phyloP scores from a whole-genome alignment of 371 early-diverging fungal genomes.

The Mucor mucedo region DNA sequence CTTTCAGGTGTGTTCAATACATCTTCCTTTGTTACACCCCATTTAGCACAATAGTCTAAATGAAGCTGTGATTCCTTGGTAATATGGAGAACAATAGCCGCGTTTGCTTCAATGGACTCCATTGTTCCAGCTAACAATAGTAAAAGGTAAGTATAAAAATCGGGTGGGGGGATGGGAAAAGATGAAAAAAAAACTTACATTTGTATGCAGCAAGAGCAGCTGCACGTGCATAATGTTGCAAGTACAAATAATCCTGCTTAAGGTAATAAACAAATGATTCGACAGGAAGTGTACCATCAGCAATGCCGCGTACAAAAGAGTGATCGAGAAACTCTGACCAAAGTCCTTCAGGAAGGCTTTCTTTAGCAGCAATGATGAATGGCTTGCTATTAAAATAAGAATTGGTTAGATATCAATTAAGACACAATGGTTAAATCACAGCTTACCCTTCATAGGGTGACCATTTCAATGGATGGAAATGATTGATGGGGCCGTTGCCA shows the following conservation, averaged over 20 bases:
- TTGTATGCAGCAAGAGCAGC: slow-evolving; percentile 82
- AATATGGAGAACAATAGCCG: slow-evolving; percentile 67
- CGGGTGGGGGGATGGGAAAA: slow-evolving; percentile 24
- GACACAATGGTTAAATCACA: neutral
- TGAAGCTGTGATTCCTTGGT: slow-evolving; percentile 72
- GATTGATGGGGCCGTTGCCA: slow-evolving; percentile 82
- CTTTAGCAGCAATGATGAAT: slow-evolving; percentile 55
- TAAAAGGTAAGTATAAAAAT: slow-evolving; percentile 5
- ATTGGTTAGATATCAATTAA: neutral
- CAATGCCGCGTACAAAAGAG: slow-evolving; percentile 76
- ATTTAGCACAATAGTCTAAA: slow-evolving; percentile 72
- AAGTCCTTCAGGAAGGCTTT: slow-evolving; percentile 44
- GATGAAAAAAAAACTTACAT: slow-evolving; percentile 36
- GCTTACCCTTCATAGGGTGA: slow-evolving; percentile 56
- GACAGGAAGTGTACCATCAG: slow-evolving; percentile 74
- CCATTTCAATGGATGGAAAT: slow-evolving; percentile 60
- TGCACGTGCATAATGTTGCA: slow-evolving; percentile 80
- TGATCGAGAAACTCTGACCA: slow-evolving; percentile 78
- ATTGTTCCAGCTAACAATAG: slow-evolving; percentile 17
- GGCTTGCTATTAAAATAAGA: slow-evolving; percentile 39
- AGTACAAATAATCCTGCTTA: slow-evolving; percentile 82
- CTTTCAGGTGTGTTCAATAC: slow-evolving; percentile 73
- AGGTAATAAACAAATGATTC: slow-evolving; percentile 77
- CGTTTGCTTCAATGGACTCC: slow-evolving; percentile 44
- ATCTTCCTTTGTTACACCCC: slow-evolving; percentile 73